These are phyloP conservation scores for Pugionium dolabratum DNA, from an alignment of 345 rosid genomes.

Conservation along the genomic window DNA sequence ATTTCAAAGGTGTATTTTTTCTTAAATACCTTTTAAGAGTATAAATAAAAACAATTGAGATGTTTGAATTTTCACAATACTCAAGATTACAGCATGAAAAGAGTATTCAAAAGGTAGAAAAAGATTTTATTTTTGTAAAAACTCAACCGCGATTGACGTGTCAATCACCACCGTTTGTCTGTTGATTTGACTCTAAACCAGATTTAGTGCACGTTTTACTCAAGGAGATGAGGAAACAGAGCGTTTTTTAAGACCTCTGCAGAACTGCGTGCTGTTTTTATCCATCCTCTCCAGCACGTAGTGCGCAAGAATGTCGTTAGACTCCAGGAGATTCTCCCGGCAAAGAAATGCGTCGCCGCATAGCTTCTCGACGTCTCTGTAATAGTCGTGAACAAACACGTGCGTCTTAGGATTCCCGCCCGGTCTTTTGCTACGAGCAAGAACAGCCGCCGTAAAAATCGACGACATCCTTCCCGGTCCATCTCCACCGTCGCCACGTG, in stretches of 20 bases:
- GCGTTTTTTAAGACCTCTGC: conserved; percentile 36
- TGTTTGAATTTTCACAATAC: conserved; percentile 17
- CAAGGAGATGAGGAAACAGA: conserved; percentile 30
- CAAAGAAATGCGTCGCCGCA: conserved; percentile 91
- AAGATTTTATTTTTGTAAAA: conserved; percentile 22
- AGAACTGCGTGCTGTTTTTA: conserved; percentile 47
- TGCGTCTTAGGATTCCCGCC: conserved; percentile 76
- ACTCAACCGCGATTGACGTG: conserved; percentile 33
- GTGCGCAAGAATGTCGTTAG: conserved; percentile 72
- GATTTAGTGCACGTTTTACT: conserved; percentile 16
- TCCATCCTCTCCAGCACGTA: conserved; percentile 83
- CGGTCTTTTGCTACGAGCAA: conserved; percentile 72
- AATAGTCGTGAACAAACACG: conserved; percentile 82
- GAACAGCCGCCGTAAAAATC: conserved; percentile 91
- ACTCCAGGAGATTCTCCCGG: conserved; percentile 69
- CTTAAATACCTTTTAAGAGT: neutral
- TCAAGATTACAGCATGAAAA: neutral
- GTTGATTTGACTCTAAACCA: neutral
- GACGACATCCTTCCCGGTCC: conserved; percentile 87
- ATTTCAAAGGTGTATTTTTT: neutral
- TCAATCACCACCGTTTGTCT: conserved; percentile 24
- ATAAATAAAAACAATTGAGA: neutral
- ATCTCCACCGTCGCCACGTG: conserved; percentile 76
- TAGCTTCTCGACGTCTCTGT: conserved; percentile 70
- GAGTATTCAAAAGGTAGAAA: neutral